Percentiles rank a stretch among this genome's conserved stretches.
Evolutionary conservation across 495 filamentous ascomycete genomes (phyloP).

Genomic region (Aspergillus egyptiacus): DNA sequence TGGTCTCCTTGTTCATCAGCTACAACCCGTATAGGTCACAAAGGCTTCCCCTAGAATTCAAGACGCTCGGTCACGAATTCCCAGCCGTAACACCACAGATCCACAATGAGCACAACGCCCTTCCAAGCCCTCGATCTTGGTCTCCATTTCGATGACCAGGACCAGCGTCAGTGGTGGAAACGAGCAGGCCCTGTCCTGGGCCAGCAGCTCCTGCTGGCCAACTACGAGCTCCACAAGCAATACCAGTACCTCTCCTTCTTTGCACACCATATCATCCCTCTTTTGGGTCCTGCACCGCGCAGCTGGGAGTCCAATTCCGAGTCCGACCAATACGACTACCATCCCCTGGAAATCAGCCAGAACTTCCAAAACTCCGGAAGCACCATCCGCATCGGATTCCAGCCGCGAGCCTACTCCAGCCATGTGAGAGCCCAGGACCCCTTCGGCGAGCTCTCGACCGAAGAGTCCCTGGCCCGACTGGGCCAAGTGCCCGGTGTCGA

Average conservation of each 20-base stretch:
- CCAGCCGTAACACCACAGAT: no score
- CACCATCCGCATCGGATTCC: slow-evolving; percentile 10
- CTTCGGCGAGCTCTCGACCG: slow-evolving; percentile 11
- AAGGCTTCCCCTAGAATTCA: no score
- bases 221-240: slow-evolving; percentile 13
- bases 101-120: no score
- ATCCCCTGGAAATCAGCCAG: slow-evolving; percentile 15
- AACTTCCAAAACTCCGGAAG: slow-evolving; percentile 8
- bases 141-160: slow-evolving; percentile 1
- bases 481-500: not conserved
- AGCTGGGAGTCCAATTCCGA: no score
- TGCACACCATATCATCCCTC: slow-evolving; percentile 6
- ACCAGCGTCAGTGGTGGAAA: slow-evolving; percentile 16
- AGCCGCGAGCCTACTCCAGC: slow-evolving; percentile 4
- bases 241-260: slow-evolving; percentile 13
- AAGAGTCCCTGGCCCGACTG: slow-evolving; percentile 3
- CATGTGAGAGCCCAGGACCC: slow-evolving; percentile 10
- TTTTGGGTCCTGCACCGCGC: slow-evolving; percentile 6
- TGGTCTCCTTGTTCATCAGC: no score
- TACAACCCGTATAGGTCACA: no score
- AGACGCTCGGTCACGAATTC: no score
- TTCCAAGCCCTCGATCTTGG: no score
- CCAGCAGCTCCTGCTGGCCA: slow-evolving; percentile 1
- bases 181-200: slow-evolving; percentile 5
- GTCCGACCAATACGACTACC: no score